Percentiles rank a stretch among this genome's conserved stretches.
These are phyloP conservation scores for Micractinium sp. DNA, from an alignment of 139 green algal species.

Conservation along the genomic window DNA sequence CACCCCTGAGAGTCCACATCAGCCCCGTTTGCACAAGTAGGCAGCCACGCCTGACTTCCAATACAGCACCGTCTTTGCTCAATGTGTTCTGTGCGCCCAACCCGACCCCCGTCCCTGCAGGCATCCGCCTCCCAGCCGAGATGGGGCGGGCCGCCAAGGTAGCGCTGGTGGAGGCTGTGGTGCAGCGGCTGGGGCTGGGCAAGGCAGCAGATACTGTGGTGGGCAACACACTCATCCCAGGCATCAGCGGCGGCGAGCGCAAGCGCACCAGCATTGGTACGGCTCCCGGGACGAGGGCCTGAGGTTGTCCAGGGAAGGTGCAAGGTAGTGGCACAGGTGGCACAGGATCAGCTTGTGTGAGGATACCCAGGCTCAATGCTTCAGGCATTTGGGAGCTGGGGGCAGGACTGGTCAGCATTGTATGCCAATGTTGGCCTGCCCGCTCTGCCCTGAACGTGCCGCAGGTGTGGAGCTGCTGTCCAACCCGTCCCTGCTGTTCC, in stretches of 20 bases:
- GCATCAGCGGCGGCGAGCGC: conserved; percentile 58
- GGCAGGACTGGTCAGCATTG: not conserved
- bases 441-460: not conserved
- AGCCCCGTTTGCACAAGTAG: no score
- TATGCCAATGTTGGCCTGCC: not conserved
- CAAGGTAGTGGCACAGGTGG: not conserved
- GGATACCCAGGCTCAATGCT: not conserved
- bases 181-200: conserved; percentile 52
- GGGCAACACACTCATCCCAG: conserved; percentile 47
- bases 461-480: conserved; percentile 57
- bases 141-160: conserved; percentile 37
- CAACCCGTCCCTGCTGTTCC: conserved; percentile 55
- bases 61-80: no score
- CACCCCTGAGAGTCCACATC: no score
- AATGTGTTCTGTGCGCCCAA: not conserved
- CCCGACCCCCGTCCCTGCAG: not conserved
- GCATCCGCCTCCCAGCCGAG: conserved; percentile 55
- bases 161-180: conserved; percentile 24
- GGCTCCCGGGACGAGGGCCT: not conserved
- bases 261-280: conserved; percentile 56
- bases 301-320: not conserved
- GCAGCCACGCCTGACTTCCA: no score
- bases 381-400: not conserved
- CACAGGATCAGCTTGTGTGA: not conserved
- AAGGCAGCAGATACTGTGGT: conserved; percentile 53